phyloP scores from a whole-genome alignment of 2,329 filamentous ascomycete genomes.

The Lachnellula suecica region DNA sequence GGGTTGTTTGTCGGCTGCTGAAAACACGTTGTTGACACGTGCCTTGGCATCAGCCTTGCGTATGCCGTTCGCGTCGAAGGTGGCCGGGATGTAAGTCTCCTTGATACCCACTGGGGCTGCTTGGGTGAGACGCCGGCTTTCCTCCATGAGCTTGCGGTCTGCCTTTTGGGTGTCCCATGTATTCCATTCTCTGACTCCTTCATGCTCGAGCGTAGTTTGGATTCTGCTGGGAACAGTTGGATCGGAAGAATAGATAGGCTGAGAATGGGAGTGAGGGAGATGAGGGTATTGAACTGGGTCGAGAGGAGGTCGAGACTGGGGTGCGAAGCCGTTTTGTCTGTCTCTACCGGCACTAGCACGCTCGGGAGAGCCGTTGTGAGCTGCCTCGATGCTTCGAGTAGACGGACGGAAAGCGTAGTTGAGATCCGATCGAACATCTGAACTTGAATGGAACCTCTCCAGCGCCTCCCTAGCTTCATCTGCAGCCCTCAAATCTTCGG shows the following conservation, averaged over 20 bases:
- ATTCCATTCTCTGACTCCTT: not conserved
- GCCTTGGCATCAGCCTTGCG: not conserved
- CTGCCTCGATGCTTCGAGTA: not conserved
- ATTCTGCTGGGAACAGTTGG: not conserved
- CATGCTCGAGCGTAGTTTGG: not conserved
- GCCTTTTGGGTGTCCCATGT: slow-evolving; percentile 11
- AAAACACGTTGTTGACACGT: not conserved
- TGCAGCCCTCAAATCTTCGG: too few relatives aligned
- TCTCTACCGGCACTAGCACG: not conserved
- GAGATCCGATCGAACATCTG: not conserved
- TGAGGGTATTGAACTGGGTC: not conserved
- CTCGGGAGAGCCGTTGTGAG: not conserved
- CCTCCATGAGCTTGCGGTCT: slow-evolving; percentile 5
- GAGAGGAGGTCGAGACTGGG: not conserved
- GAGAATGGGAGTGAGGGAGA: too few relatives aligned
- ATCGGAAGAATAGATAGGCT: too few relatives aligned
- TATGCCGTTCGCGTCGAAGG: not conserved
- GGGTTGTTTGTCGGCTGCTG: not conserved
- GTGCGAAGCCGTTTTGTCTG: not conserved
- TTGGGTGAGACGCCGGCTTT: not conserved
- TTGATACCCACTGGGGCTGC: not conserved
- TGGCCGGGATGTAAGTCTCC: slow-evolving; percentile 6
- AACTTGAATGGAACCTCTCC: not conserved
- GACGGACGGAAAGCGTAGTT: not conserved
- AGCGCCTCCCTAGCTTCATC: too few relatives aligned